Evolutionary conservation across 1,139 yeast genomes (phyloP), one percentile per base, ranked within the genome.

Genomic region (Geotrichum phurueaensis): DNA sequence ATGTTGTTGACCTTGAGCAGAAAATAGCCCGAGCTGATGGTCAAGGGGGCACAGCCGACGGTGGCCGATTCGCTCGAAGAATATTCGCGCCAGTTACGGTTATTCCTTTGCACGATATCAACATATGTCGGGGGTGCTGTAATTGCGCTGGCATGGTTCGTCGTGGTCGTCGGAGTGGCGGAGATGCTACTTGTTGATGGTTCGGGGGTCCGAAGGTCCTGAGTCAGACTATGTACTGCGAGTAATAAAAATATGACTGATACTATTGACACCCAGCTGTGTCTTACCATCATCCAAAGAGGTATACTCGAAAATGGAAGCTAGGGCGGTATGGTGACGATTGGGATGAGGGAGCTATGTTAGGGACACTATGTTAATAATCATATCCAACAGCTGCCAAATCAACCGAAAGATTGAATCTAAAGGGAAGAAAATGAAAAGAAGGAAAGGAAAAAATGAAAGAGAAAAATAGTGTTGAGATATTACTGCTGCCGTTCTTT

Each of bases 41-140:
- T 49, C n/a, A 55, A 15, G 50, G 58, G 58, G 54, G 25, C 25
- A 36, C 58, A 55, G 12, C 43, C 27, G 15, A 52, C 20, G 23
- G 58, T 43, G 33, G 58, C 49, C 3, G 58, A 49, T n/a, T 9
- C 23, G 29, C 43, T n/a, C 13, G 49, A 25, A 2, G 58, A 13
- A n/a, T 13, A 39, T 23, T 49, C 58, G n/a, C 58, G 53, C 58
- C 58, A 55, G 48, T 49, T 18, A 36, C 54, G 25, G 39, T 50
- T 27, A 23, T 20, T 47, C 20, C n/a, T 45, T 18, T 18, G 54
- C n/a, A n/a, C n/a, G 45, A 15, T 15, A 39, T 39, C 45, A n/a
- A 15, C 45, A 39, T 39, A n/a, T 39, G 18, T 39, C n/a, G n/a
- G 45, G 45, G 45, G 18, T 39, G 15, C 18, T 39, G 45, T 29